Evolutionary conservation across 2,329 filamentous ascomycete species (phyloP).

Genomic region (Trichophyton mentagrophytes): DNA sequence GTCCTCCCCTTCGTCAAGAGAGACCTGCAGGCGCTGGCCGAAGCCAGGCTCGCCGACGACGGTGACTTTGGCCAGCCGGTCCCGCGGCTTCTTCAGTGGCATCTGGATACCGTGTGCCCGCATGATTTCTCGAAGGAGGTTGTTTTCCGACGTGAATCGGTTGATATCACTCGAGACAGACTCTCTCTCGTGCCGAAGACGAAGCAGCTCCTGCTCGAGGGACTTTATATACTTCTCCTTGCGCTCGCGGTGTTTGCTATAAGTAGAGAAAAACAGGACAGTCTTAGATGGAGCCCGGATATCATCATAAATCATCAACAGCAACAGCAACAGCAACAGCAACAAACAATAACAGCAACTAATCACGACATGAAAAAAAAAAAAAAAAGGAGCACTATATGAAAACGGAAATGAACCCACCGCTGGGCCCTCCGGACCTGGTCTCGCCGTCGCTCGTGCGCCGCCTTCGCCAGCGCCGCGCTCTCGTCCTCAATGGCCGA

Average conservation of each 20-base stretch:
- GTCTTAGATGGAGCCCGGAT: background rate
- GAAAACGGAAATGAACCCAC: constrained; percentile 11
- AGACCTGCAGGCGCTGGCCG: constrained; percentile 14
- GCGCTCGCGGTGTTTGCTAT: constrained; percentile 21
- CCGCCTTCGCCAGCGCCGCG: constrained; percentile 10
- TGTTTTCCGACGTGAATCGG: constrained; percentile 14
- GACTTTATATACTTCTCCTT: constrained; percentile 22
- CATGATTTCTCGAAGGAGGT: constrained; percentile 15
- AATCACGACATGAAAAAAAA: background rate
- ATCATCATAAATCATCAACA: too few relatives aligned
- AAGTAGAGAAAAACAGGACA: background rate
- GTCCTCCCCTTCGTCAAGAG: background rate
- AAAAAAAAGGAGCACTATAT: background rate
- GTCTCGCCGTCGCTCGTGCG: constrained; percentile 18
- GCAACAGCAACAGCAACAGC: too few relatives aligned
- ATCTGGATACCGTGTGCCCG: constrained; percentile 14
- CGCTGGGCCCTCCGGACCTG: constrained; percentile 21
- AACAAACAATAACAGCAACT: background rate
- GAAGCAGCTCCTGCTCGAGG: constrained; percentile 19
- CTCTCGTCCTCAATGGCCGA: constrained; percentile 4
- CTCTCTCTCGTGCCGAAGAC: constrained; percentile 17
- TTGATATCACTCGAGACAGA: constrained; percentile 10
- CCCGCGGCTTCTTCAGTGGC: background rate
- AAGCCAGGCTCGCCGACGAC: constrained; percentile 12
- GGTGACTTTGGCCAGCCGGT: constrained; percentile 11